These are phyloP conservation scores for Globisporangium carolinianum DNA, from an alignment of 352 stramenopile genomes.

Conservation along the genomic window DNA sequence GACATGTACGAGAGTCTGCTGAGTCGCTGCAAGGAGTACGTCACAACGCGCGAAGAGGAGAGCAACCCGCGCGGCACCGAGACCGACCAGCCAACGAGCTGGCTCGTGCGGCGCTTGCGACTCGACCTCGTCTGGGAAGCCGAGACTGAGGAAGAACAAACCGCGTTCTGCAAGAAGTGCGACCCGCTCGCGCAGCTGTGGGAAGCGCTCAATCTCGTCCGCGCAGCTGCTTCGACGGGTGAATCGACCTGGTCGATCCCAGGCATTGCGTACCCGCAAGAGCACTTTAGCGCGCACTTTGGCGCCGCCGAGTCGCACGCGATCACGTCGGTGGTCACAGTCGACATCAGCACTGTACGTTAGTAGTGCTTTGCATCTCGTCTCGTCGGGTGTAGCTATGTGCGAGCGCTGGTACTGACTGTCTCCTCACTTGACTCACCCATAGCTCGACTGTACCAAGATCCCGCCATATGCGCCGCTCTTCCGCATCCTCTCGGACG, in stretches of 20 bases:
- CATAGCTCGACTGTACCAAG: constrained; percentile 44
- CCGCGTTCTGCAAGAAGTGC: constrained; percentile 47
- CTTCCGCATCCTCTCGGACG: constrained; percentile 68
- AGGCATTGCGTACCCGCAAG: constrained; percentile 49
- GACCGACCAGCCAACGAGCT: constrained; percentile 36
- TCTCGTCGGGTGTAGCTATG: no score
- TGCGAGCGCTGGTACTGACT: neutral
- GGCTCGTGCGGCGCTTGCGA: constrained; percentile 63
- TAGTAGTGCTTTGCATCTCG: no score
- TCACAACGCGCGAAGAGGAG: constrained; percentile 51
- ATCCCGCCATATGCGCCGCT: constrained; percentile 62
- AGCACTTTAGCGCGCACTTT: constrained; percentile 37
- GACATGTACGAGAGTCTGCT: constrained; percentile 67
- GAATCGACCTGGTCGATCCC: constrained; percentile 35
- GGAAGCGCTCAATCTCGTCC: constrained; percentile 49
- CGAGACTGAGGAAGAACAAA: constrained; percentile 45
- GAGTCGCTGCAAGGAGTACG: constrained; percentile 66
- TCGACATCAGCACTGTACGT: constrained; percentile 45
- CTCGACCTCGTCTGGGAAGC: constrained; percentile 62
- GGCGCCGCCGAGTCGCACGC: constrained; percentile 28
- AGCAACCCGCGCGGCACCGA: constrained; percentile 43
- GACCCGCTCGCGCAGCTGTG: constrained; percentile 53
- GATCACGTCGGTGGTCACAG: constrained; percentile 29
- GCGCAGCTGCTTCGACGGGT: constrained; percentile 8
- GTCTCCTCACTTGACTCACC: neutral